phyloP scores from a whole-genome alignment of 2,329 filamentous ascomycete species.

The Pyricularia sp. region DNA sequence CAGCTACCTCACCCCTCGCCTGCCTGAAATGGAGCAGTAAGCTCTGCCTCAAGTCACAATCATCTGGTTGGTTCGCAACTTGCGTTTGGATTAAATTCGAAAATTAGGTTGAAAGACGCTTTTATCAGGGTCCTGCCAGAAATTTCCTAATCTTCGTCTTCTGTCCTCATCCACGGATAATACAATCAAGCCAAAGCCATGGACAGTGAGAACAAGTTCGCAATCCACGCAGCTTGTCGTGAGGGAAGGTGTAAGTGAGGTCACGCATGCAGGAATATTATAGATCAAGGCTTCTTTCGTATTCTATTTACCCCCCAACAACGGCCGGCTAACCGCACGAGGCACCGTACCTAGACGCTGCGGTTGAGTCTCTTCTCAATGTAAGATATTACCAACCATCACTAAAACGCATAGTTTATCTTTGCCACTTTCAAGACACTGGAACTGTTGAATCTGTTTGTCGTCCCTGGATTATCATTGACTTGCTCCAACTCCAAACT shows the following conservation, averaged over 20 bases:
- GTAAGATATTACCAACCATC: constrained; percentile 31
- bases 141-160: not conserved
- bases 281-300: not conserved
- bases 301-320: not conserved
- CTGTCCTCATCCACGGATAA: not conserved
- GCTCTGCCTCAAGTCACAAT: not conserved
- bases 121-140: not conserved
- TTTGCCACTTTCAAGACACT: no score
- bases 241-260: constrained; percentile 65
- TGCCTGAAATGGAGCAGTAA: constrained; percentile 1
- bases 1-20: constrained; percentile 1
- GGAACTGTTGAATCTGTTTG: not conserved
- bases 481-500: not conserved
- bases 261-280: constrained; percentile 4
- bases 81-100: not conserved
- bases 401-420: not conserved
- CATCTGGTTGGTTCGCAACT: not conserved
- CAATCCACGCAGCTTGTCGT: constrained; percentile 78
- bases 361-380: constrained; percentile 67
- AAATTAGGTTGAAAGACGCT: not conserved
- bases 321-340: not conserved
- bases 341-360: constrained; percentile 47
- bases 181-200: constrained; percentile 8
- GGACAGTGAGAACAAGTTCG: constrained; percentile 52
- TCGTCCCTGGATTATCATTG: not conserved